A percentile compares a stretch with the other conserved stretches of the same genome.
Evolutionary conservation across 768 basidiomycete genomes (phyloP).

Genomic region (Chalciporus chontae): DNA sequence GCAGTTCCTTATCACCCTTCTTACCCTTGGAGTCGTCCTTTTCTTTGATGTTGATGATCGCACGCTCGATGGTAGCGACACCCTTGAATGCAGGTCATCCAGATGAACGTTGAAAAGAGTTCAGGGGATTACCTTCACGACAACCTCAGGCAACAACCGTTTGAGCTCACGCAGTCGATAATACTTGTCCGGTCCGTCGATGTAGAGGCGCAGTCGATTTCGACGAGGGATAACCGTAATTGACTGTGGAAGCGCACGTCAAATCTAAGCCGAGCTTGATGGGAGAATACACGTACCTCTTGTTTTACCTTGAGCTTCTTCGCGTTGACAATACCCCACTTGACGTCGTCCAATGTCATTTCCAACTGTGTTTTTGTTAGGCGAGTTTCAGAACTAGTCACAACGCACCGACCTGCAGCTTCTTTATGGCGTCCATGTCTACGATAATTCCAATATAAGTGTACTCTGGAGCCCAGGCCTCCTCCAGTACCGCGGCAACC

Average conservation of each 20-base stretch:
- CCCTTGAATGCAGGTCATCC: constrained; percentile 48
- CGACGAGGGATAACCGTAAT: constrained; percentile 74
- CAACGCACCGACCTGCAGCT: constrained; percentile 64
- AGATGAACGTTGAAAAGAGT: not conserved
- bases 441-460: constrained; percentile 93
- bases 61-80: constrained; percentile 81
- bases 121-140: constrained; percentile 69
- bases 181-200: constrained; percentile 75
- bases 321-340: constrained; percentile 81
- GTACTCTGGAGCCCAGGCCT: constrained; percentile 91
- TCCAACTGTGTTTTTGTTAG: constrained; percentile 59
- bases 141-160: constrained; percentile 76
- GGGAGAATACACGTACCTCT: constrained; percentile 45
- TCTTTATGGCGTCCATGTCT: constrained; percentile 82
- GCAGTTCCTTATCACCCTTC: constrained; percentile 85
- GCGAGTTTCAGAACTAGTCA: not conserved
- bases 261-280: not conserved
- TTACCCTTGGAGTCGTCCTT: constrained; percentile 75
- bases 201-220: constrained; percentile 73
- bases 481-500: constrained; percentile 91
- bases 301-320: constrained; percentile 93
- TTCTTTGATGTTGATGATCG: constrained; percentile 95
- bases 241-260: constrained; percentile 41
- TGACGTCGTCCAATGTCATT: constrained; percentile 87
- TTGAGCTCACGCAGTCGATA: constrained; percentile 85